Evolutionary conservation across 2,329 filamentous ascomycete species (phyloP), one percentile per base, ranked within the genome.

Genomic region (Emergomyces africanus): DNA sequence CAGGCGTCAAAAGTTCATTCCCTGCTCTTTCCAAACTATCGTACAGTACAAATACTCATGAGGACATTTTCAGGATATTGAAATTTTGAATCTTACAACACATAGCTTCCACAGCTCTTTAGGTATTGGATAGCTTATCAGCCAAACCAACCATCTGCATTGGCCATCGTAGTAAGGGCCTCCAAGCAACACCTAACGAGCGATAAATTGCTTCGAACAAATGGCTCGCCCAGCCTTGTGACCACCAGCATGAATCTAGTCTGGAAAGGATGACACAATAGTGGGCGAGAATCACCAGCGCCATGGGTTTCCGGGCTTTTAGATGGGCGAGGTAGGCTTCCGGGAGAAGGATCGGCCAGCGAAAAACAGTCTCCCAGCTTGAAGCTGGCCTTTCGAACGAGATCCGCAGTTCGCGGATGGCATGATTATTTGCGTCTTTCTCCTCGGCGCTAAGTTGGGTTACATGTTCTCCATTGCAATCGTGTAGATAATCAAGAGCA

Each of bases 181-280:
- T 61, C 66, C 66, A 67, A 28, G 59, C 61, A 14, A 49, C 44
- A 33, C 64, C 64, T 15, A 68, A 41, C 3, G 60, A 60, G 42
- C 59, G 57, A 55, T 66, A 64, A 25, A 86, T 77, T n/a, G 84
- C 83, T 68, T 84, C 79, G 30, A 88, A 83, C 66, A 88, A 84
- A 61, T 83, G 80, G n/a, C 82, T 79, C 23, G 84, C 79, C 63
- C 86, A 83, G 33, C 84, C 84, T 51, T 82, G 77, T 3, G 87
- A 71, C 85, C 85, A 88, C 85, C 85, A 88, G 25, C 84, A 75
- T 20, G 75, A 70, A 63, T 86, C 81, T 62, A 85, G 76, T 39
- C 78, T 78, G 64, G 83, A 82, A 46, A 87, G 74, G 49, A 86
- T 73, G 33, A 83, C 84, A 65, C 86, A 86, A 69, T 86, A 87